Evolutionary conservation across 106 monocot species (phyloP), one percentile per base, ranked within the genome.

Genomic region (Allium fistulosum): DNA sequence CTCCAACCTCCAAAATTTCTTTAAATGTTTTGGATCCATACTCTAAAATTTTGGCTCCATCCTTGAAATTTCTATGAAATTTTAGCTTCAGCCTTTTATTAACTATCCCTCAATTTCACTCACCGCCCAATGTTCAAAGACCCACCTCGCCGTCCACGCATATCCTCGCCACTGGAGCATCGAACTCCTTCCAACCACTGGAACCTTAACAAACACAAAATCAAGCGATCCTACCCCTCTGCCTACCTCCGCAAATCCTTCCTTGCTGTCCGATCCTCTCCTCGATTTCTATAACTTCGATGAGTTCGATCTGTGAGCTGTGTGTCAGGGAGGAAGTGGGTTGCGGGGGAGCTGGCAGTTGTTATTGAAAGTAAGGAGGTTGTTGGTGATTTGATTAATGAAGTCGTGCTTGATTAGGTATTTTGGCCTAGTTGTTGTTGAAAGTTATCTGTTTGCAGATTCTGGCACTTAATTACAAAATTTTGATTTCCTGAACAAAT

Each of bases 301-400:
- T 46, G 91, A 96, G 75, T 96, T 96, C 80, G 95, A 96, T 67
- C 80, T 48, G 3, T 61, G 6, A 59, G 66, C 1, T 51, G 78
- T 11, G 88, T 84, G 0, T 4, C 80, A 7, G 85, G 96, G 56
- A 81, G 96, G 59, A 88, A 72, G 64, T 96, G 92, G 96, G 83
- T 88, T 8, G 69, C 88, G 7, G 96, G 88, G 61, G 88, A 96
- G 17, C 74, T 96, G 62, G 13, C 71, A 18, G 96, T 96, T 61
- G 74, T 96, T 9, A 61, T 91, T 0, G 96, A 96, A 63, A 86
- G 82, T 0, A 96, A 88, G 69, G 91, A 96, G 80, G 86, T 92
- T 9, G 86, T 85, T 12, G 91, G 84, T 12, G 88, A 96, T 88
- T 70, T 96, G 76, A 85, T 96, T 68, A 84, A 76, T 0, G 96